Evolutionary conservation across 2,329 filamentous ascomycete genomes (phyloP).

Genomic region (Botryosphaeria agaves): DNA sequence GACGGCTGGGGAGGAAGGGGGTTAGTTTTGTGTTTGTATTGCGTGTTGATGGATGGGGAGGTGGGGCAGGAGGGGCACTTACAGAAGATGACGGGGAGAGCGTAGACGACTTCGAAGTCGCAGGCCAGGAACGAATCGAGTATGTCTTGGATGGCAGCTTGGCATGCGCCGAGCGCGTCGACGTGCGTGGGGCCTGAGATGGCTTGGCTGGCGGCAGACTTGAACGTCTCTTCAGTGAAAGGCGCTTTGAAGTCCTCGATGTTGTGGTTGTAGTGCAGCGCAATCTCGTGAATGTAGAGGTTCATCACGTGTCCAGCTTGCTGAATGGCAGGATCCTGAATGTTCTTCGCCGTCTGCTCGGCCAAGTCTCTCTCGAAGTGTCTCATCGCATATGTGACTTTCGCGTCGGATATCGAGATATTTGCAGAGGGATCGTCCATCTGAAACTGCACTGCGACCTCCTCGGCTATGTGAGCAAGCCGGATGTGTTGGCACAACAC

Average conservation of each 20-base stretch:
- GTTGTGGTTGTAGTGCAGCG: conserved; percentile 26
- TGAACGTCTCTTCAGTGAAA: conserved; percentile 23
- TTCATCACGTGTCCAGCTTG: conserved; percentile 30
- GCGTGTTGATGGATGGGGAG: no score
- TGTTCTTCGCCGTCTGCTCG: conserved; percentile 21
- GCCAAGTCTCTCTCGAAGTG: conserved; percentile 35
- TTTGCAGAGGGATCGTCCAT: conserved; percentile 36
- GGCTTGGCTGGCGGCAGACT: conserved; percentile 18
- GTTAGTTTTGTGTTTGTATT: conserved; percentile 1
- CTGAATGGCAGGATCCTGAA: conserved; percentile 16
- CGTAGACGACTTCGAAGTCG: conserved; percentile 23
- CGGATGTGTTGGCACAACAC: conserved; percentile 39
- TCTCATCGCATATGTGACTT: conserved; percentile 36
- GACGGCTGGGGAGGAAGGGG: no score
- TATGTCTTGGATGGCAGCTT: conserved; percentile 27
- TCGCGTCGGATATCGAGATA: conserved; percentile 35
- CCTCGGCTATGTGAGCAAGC: conserved; percentile 39
- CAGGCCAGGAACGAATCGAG: conserved; percentile 31
- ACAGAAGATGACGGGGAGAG: conserved; percentile 23
- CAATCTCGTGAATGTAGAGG: conserved; percentile 33
- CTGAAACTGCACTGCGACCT: conserved; percentile 36
- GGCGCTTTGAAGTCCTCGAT: conserved; percentile 21
- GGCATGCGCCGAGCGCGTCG: conserved; percentile 27
- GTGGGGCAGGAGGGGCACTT: no score
- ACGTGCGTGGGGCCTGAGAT: conserved; percentile 24